Base-by-base conservation (phyloP, 148 eudicot genomes). In the Vaccinium macrocarpon region DNA sequence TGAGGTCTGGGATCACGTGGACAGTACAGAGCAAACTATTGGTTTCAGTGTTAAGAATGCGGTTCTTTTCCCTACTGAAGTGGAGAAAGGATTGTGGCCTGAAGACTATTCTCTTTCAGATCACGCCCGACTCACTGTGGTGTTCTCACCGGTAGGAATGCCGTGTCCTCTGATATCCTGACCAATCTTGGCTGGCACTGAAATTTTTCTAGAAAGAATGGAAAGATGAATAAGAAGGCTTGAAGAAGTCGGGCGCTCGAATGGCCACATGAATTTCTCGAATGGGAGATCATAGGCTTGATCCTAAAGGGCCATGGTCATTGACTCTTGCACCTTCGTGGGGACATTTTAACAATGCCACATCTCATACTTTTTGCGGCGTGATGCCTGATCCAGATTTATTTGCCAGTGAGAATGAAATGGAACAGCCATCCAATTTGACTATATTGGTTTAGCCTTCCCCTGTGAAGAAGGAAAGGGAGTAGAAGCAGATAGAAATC, bases 21-120 rank as follows among this genome's bases (percentile, higher is more conserved):
- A 84, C 19, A 76, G 80, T 55, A 86, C 86, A n/a, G 88, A 92
- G 25, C 89, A 93, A 82, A 87, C 97, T 16, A 89, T 95, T 25
- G 99, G 99, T 59, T 97, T 95, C 84, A 93, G 94, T 78, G 99
- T 97, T 42, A 94, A 93, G 86, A 93, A 95, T 76, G 99, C 98
- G 50, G 98, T 94, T 76, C 94, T 97, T 35, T 97, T 91, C 88
- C 99, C 99, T 16, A 92, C 96, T 2, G 98, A 97, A 91, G 98
- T 93, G 23, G 99, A 95, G 90, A 97, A 92, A 88, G 99, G 99
- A 80, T 87, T 87, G 91, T 97, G 99, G 98, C 99, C 99, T 1
- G 97, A 97, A 86, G 95, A 97, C 81, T 97, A 95, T 84, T 95
- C 97, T 23, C 93, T 97, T 82, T 97, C 99, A 42, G 99, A 97